Percentiles rank a stretch among this genome's conserved stretches.
Evolutionary conservation across 805 yeast genomes (phyloP).

Genomic region (Allodekkera sacchari): DNA sequence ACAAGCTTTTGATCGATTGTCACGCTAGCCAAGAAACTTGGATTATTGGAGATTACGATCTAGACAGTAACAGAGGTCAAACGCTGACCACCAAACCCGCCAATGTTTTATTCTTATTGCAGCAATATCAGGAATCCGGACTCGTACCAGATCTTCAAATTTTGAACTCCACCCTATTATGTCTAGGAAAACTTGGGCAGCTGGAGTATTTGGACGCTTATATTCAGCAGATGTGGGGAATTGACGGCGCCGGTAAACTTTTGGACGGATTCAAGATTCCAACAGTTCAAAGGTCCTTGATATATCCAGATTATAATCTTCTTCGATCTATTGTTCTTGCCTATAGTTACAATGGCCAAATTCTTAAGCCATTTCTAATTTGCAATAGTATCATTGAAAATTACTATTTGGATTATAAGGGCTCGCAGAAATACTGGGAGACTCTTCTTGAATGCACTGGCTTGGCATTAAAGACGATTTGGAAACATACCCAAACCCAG

Average conservation of each 20-base stretch:
- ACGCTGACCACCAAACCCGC: constrained; percentile 2
- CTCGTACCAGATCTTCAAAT: constrained; percentile 16
- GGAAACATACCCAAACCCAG: constrained; percentile 13
- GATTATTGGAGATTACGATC: constrained; percentile 15
- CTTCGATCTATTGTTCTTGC: constrained; percentile 22
- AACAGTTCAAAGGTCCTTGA: constrained; percentile 6
- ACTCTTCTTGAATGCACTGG: constrained; percentile 18
- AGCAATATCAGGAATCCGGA: constrained; percentile 11
- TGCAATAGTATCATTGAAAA: constrained; percentile 16
- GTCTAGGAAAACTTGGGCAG: constrained; percentile 22
- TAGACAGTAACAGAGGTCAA: constrained; percentile 10
- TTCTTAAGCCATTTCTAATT: constrained; percentile 19
- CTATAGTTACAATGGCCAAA: constrained; percentile 21
- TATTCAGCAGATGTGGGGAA: constrained; percentile 22
- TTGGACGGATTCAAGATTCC: constrained; percentile 5
- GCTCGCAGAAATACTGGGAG: constrained; percentile 20
- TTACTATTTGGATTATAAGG: constrained; percentile 13
- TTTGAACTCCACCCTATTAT: constrained; percentile 18
- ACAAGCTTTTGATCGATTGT: constrained; percentile 17
- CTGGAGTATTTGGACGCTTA: constrained; percentile 15
- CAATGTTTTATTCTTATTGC: constrained; percentile 10
- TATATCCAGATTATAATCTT: constrained; percentile 19
- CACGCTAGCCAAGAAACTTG: constrained; percentile 17
- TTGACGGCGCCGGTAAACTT: constrained; percentile 6
- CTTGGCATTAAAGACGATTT: constrained; percentile 13